These are phyloP conservation scores for Polygonum maritimum DNA, from an alignment of 148 eudicot genomes.

Conservation along the genomic window DNA sequence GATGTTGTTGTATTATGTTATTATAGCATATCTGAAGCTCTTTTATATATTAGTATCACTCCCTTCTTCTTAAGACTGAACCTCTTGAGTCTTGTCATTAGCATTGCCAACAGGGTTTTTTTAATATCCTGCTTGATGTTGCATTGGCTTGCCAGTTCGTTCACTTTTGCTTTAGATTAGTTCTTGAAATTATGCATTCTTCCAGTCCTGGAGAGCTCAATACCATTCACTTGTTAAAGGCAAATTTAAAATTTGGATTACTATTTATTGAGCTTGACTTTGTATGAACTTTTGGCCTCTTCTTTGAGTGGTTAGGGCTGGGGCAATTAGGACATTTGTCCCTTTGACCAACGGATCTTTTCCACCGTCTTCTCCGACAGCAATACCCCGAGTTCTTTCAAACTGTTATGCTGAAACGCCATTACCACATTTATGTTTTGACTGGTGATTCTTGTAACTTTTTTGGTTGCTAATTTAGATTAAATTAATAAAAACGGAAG, in stretches of 20 bases:
- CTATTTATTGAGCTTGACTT: no score
- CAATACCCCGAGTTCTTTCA: constrained; percentile 16
- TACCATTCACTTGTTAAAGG: no score
- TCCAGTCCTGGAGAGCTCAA: no score
- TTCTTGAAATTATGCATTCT: no score
- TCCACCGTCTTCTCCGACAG: constrained; percentile 83
- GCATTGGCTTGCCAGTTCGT: neutral
- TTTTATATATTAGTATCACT: neutral
- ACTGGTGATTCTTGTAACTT: neutral
- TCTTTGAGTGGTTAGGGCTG: no score
- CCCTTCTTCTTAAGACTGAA: neutral
- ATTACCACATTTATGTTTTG: neutral
- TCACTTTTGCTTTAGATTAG: no score
- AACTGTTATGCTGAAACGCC: neutral
- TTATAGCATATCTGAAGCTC: neutral
- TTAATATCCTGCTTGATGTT: neutral
- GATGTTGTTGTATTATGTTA: neutral
- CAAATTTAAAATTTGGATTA: no score
- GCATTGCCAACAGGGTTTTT: neutral
- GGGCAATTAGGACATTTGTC: no score
- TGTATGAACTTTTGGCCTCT: no score
- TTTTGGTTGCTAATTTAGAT: neutral
- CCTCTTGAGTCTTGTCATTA: neutral
- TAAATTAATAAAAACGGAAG: neutral
- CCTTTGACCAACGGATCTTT: constrained; percentile 91